A percentile compares a stretch with the other conserved stretches of the same genome.
These are phyloP conservation scores for Emydomyces testavorans DNA, from an alignment of 2,329 filamentous ascomycete genomes.

Conservation along the genomic window DNA sequence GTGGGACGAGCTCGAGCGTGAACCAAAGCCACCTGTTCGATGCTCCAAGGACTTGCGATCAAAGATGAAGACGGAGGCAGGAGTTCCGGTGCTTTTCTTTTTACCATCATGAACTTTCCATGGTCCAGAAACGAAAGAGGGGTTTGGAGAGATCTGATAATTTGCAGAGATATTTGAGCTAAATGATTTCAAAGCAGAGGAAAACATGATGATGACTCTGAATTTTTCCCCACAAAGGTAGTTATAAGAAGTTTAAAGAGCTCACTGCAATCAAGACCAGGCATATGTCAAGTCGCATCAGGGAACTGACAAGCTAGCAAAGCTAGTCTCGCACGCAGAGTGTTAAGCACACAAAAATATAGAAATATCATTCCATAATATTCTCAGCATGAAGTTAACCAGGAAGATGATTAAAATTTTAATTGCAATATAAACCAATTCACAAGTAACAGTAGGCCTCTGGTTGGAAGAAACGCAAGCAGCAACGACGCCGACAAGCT, in stretches of 20 bases:
- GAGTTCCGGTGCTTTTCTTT: constrained; percentile 84
- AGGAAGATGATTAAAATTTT: too few relatives aligned
- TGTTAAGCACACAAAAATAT: too few relatives aligned
- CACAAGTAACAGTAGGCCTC: too few relatives aligned
- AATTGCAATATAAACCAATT: too few relatives aligned
- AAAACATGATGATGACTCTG: constrained; percentile 72
- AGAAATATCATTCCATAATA: too few relatives aligned
- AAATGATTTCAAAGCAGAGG: constrained; percentile 86
- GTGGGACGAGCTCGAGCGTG: constrained; percentile 51
- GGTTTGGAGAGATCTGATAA: constrained; percentile 67
- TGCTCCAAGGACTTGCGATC: constrained; percentile 76
- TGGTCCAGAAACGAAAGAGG: constrained; percentile 71
- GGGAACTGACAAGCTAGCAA: too few relatives aligned
- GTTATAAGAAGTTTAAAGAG: neutral
- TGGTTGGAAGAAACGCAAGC: too few relatives aligned
- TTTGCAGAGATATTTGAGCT: constrained; percentile 85
- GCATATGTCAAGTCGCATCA: neutral
- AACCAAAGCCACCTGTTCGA: constrained; percentile 49
- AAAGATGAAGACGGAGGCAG: constrained; percentile 87
- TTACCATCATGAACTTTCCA: constrained; percentile 98
- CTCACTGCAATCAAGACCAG: neutral
- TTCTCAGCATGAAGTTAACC: too few relatives aligned
- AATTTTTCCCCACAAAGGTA: too few relatives aligned
- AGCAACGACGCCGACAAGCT: too few relatives aligned
- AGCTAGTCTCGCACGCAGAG: too few relatives aligned